Conservation (phyloP, 305 asterid species). For the Vinca major region DNA sequence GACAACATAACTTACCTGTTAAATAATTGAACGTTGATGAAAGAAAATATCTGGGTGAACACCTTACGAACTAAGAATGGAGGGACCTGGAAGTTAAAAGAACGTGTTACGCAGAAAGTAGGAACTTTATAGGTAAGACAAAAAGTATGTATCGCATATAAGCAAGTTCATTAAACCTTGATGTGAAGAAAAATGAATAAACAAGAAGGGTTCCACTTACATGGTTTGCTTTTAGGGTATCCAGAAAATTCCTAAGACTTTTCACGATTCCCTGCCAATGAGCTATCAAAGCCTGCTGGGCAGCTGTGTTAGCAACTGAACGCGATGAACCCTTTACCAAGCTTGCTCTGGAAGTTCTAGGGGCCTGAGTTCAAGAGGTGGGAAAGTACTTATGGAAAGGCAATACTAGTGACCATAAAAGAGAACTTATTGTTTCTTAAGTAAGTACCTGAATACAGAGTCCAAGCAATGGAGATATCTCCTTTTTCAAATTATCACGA, state of each 20-base stretch:
- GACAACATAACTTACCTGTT: constrained; percentile 37
- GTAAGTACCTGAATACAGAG: constrained; percentile 21
- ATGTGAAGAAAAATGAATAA: constrained; percentile 9
- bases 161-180: constrained; percentile 12
- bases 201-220: constrained; percentile 30
- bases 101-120: constrained; percentile 9
- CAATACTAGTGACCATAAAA: constrained; percentile 10
- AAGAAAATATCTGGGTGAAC: constrained; percentile 61
- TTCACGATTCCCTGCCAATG: constrained; percentile 68
- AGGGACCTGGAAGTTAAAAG: constrained; percentile 32
- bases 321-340: constrained; percentile 61
- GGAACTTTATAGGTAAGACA: neutral
- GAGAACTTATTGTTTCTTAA: constrained; percentile 5
- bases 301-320: constrained; percentile 46
- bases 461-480: constrained; percentile 65
- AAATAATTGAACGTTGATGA: constrained; percentile 56
- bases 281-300: constrained; percentile 55
- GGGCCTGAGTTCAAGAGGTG: constrained; percentile 32
- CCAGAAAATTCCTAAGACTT: constrained; percentile 46
- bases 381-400: constrained; percentile 8
- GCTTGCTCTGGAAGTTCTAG: constrained; percentile 64
- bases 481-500: constrained; percentile 58
- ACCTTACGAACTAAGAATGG: constrained; percentile 62
- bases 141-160: neutral
- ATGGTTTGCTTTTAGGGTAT: constrained; percentile 52